Evolutionary conservation across 2,329 filamentous ascomycete species (phyloP), one percentile per base, ranked within the genome.

Genomic region (Podosphaera leucotricha): DNA sequence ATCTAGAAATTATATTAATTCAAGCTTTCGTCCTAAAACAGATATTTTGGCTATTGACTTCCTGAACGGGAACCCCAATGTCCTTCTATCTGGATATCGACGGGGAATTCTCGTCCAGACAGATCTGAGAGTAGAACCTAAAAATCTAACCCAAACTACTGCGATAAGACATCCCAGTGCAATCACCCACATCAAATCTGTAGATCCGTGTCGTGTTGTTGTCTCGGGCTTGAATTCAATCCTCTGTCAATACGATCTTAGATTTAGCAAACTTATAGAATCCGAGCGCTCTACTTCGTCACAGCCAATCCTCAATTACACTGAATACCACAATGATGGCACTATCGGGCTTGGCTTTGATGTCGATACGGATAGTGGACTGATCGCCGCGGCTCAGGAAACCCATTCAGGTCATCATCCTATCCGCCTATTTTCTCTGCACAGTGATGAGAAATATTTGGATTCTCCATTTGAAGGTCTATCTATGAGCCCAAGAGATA

Each of bases 241-340:
- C 44, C 67, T 77, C 60, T 61, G 61, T 1, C 57, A 75, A 4
- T 77, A 74, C 51, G 74, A 78, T 48, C 48, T 70, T 26, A 70
- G 74, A 1, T 71, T 63, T 49, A 49, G 48, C 20, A 50, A 51
- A 47, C 15, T 26, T 26, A n/a, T 24, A 21, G 10, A 43, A 6
- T 16, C 16, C 2, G 26, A 38, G 1, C 49, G 46, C 19, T 13
- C 16, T 16, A 28, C 15, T 2, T 41, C 41, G 5, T 53, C 57
- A 0, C 48, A 41, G 4, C 64, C 71, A 0, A 51, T 71, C 1
- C 53, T 75, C 7, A 44, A 44, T 0, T 75, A 76, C 46, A 58
- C 62, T 0, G 61, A 55, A 2, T 72, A 73, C 55, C 53, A 54
- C 24, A 77, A 76, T 52, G 53, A 55, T 0, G 64, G 65, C 0